Base-by-base conservation (phyloP, 768 basidiomycete species). In the Lentinula aciculospora region DNA sequence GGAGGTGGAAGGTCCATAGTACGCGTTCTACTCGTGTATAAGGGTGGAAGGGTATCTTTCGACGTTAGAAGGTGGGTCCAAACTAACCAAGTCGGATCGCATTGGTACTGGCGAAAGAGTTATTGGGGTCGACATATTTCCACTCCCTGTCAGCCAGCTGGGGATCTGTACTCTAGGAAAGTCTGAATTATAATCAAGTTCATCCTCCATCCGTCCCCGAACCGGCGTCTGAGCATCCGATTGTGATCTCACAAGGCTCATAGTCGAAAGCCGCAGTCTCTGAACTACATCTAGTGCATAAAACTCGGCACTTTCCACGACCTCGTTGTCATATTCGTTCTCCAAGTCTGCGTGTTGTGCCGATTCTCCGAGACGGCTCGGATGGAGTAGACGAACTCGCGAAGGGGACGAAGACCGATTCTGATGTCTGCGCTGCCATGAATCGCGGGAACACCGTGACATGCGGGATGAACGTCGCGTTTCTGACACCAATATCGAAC, bases 321-420 rank as follows among this genome's bases (percentile, higher is more conserved):
- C 42, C 19, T 48, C 46, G 13, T 57, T 23, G 32, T 56, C 44
- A 27, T n/a, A n/a, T n/a, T n/a, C 40, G 15, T 27, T 12, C 40
- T 36, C 44, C 8, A n/a, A n/a, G n/a, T n/a, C n/a, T n/a, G n/a
- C n/a, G n/a, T n/a, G n/a, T 25, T 8, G 15, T 56, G 54, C n/a
- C 15, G 17, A 40, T 5, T 21, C 40, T 13, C 23, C 42, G 19
- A 4, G 32, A 6, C 34, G 29, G 27, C 9, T 23, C n/a, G n/a
- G n/a, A 45, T 48, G 34, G 8, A 57, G 56, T n/a, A 57, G 45
- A 10, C 27, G 31, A 25, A 5, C 23, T 32, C 23, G 32, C 6
- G 56, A 48, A 28, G 45, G 46, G 9, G 56, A 57, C 10, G 31
- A 32, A 29, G 56, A 57, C 21, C 56, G 56, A 23, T 19, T 37